These are phyloP conservation scores for Rhizopus sp. DNA, from an alignment of 371 early-diverging fungal species.

Conservation along the genomic window DNA sequence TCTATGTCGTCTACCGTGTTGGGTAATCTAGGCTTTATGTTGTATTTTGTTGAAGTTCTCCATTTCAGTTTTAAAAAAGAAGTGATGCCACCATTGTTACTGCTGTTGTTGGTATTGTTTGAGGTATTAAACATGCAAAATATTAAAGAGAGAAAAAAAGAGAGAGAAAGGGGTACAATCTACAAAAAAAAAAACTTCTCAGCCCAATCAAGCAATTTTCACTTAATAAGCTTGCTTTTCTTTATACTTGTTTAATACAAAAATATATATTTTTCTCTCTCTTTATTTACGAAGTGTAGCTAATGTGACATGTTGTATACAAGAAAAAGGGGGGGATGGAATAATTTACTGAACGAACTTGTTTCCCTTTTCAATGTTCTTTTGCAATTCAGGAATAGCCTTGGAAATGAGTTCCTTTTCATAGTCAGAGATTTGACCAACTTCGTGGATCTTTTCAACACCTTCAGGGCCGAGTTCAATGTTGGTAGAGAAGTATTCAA, in stretches of 20 bases:
- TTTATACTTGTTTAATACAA: neutral
- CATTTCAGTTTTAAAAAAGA: slow-evolving; percentile 28
- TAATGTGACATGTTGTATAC: neutral
- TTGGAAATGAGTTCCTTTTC: slow-evolving; percentile 90
- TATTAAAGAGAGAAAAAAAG: neutral
- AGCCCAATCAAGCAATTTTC: too few relatives aligned
- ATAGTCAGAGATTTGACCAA: slow-evolving; percentile 84
- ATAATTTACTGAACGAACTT: slow-evolving; percentile 56
- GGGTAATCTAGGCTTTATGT: slow-evolving; percentile 15
- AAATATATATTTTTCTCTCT: neutral
- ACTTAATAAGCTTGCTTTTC: too few relatives aligned
- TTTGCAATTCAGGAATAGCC: slow-evolving; percentile 92
- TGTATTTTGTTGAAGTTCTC: slow-evolving; percentile 26
- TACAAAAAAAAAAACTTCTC: too few relatives aligned
- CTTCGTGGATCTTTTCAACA: slow-evolving; percentile 88
- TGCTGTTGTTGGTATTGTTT: neutral
- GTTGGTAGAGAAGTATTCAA: slow-evolving; percentile 95
- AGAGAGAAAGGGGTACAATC: neutral
- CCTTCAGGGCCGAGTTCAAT: slow-evolving; percentile 95
- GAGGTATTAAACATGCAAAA: slow-evolving; percentile 1
- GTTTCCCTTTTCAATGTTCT: slow-evolving; percentile 89
- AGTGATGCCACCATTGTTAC: neutral
- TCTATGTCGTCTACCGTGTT: slow-evolving; percentile 39
- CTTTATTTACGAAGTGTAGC: neutral
- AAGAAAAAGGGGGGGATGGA: neutral